phyloP scores from a whole-genome alignment of 2,329 filamentous ascomycete species.

The Colletotrichum euphorbiae region DNA sequence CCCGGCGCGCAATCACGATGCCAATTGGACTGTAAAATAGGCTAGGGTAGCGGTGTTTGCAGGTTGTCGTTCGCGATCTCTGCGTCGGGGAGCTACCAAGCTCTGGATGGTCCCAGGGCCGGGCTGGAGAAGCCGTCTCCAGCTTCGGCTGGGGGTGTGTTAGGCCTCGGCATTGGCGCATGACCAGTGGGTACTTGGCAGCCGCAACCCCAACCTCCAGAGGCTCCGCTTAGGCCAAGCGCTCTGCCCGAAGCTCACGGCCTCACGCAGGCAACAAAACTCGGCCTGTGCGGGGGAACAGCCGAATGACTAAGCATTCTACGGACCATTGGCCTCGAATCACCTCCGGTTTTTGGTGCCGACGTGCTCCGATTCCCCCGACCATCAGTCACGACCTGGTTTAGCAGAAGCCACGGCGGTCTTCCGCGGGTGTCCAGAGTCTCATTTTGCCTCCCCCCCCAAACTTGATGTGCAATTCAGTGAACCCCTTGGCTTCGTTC shows the following conservation, averaged over 20 bases:
- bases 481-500: no score
- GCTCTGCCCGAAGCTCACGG: not conserved
- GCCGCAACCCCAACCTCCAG: conserved; percentile 22
- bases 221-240: conserved; percentile 13
- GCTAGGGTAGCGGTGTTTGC: conserved; percentile 1
- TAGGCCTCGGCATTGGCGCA: conserved; percentile 34
- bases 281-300: conserved; percentile 13
- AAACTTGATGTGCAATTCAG: no score
- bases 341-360: conserved; percentile 12
- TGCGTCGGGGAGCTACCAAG: conserved; percentile 28
- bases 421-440: no score
- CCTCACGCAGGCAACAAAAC: conserved; percentile 5
- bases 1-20: not conserved
- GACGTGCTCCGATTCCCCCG: not conserved
- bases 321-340: conserved; percentile 5
- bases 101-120: conserved; percentile 16
- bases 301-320: conserved; percentile 27
- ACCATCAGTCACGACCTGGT: no score
- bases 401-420: no score
- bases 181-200: conserved; percentile 23
- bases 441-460: no score
- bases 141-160: conserved; percentile 36
- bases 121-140: conserved; percentile 25
- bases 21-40: conserved; percentile 10
- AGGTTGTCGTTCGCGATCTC: conserved; percentile 15